These are phyloP conservation scores for Nigrospora oryzae DNA, from an alignment of 2,329 filamentous ascomycete genomes.

Conservation along the genomic window DNA sequence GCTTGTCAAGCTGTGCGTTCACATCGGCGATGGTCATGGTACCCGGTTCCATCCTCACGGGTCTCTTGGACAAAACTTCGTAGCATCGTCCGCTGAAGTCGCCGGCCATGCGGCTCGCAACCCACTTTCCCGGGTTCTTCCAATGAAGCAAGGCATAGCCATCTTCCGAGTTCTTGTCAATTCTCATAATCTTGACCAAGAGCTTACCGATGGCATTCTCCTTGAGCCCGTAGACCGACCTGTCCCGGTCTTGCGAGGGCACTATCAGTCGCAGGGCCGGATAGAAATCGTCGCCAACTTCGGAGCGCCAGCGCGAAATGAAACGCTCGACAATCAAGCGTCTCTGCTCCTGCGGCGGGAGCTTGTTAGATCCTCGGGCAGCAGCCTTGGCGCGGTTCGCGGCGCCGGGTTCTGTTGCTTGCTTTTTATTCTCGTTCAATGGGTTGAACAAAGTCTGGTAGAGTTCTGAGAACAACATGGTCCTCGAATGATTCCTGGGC, in stretches of 20 bases:
- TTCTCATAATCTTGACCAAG: constrained; percentile 86
- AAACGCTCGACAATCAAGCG: constrained; percentile 78
- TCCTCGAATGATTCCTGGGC: constrained; percentile 71
- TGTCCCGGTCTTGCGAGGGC: constrained; percentile 85
- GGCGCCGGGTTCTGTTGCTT: constrained; percentile 43
- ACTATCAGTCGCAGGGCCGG: constrained; percentile 86
- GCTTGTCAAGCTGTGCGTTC: constrained; percentile 72
- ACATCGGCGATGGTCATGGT: constrained; percentile 83
- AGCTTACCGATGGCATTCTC: constrained; percentile 86
- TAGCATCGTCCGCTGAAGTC: constrained; percentile 89
- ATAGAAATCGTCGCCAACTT: constrained; percentile 89
- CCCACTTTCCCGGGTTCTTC: constrained; percentile 73
- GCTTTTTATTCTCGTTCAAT: constrained; percentile 67
- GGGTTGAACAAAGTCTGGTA: constrained; percentile 77
- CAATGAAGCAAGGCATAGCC: constrained; percentile 79
- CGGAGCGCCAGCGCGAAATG: constrained; percentile 75
- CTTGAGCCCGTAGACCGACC: constrained; percentile 89
- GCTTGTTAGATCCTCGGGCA: constrained; percentile 46
- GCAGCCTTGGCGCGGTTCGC: constrained; percentile 49
- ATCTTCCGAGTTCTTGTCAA: constrained; percentile 84
- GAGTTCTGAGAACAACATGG: constrained; percentile 74
- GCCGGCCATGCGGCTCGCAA: constrained; percentile 61
- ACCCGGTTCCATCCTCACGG: constrained; percentile 65
- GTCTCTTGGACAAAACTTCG: constrained; percentile 77
- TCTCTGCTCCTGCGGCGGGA: constrained; percentile 69